Evolutionary conservation across 768 basidiomycete genomes (phyloP).

Genomic region (Sarcodon aspratus): DNA sequence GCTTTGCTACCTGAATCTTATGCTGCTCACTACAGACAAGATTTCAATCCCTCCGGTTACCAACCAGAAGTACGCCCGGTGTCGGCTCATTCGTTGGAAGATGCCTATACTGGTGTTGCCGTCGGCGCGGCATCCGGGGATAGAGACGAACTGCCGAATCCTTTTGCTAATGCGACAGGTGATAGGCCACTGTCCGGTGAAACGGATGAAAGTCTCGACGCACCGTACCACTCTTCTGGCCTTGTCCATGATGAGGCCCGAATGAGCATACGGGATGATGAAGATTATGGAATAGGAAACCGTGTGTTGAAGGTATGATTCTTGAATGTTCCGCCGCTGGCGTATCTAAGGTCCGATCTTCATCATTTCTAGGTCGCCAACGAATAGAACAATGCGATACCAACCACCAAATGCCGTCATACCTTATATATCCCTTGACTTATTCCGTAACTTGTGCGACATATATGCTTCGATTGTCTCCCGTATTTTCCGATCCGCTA

Average conservation of each 20-base stretch:
- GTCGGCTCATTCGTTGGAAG: neutral
- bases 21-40: neutral
- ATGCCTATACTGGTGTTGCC: constrained; percentile 2
- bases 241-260: constrained; percentile 13
- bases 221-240: constrained; percentile 1
- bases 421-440: too few relatives aligned
- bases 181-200: neutral
- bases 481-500: too few relatives aligned
- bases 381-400: constrained; percentile 1
- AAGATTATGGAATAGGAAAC: constrained; percentile 19
- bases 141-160: constrained; percentile 5
- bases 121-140: constrained; percentile 4
- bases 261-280: constrained; percentile 19
- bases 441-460: too few relatives aligned
- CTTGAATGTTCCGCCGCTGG: too few relatives aligned
- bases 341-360: neutral
- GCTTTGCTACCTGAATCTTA: neutral
- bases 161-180: neutral
- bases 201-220: neutral
- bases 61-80: neutral
- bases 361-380: constrained; percentile 7
- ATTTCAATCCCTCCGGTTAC: neutral
- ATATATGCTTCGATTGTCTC: too few relatives aligned
- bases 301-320: constrained; percentile 19
- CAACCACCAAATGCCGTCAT: too few relatives aligned